phyloP scores from a whole-genome alignment of 2,329 filamentous ascomycete species.

The Ophiosphaerella korrae region DNA sequence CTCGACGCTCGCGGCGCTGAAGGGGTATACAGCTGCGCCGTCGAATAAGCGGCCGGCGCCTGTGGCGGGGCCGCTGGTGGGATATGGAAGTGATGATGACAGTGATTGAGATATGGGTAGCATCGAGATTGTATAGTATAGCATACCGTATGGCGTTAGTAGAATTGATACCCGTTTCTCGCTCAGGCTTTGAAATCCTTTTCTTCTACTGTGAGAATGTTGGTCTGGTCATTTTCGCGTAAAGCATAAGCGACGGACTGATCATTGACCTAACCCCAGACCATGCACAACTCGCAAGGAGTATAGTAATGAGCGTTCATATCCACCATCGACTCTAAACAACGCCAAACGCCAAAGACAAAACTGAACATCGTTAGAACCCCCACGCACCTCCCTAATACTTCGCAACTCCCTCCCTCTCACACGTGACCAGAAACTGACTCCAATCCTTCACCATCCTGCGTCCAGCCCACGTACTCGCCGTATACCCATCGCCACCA shows the following conservation, averaged over 20 bases:
- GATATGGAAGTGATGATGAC: conserved; percentile 89
- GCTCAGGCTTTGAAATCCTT: neutral
- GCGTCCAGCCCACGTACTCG: conserved; percentile 18
- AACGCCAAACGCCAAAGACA: neutral
- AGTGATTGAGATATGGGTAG: conserved; percentile 54
- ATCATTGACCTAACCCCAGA: no score
- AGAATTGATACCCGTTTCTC: conserved; percentile 4
- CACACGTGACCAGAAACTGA: conserved; percentile 16
- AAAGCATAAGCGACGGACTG: no score
- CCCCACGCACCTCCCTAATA: conserved; percentile 5
- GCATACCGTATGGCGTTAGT: conserved; percentile 2
- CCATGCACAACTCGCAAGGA: no score
- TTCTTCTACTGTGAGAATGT: neutral
- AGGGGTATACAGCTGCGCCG: conserved; percentile 52
- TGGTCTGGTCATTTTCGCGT: neutral
- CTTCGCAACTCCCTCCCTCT: conserved; percentile 26
- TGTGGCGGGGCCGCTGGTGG: conserved; percentile 75
- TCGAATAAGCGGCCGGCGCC: conserved; percentile 59
- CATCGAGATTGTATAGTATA: neutral
- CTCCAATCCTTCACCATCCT: conserved; percentile 19
- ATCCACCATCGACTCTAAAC: no score
- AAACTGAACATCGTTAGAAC: no score
- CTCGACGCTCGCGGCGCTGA: conserved; percentile 80
- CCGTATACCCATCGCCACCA: neutral
- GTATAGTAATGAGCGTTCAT: no score